phyloP scores from a whole-genome alignment of 2,329 filamentous ascomycete species.

The Ilyonectria sp. region DNA sequence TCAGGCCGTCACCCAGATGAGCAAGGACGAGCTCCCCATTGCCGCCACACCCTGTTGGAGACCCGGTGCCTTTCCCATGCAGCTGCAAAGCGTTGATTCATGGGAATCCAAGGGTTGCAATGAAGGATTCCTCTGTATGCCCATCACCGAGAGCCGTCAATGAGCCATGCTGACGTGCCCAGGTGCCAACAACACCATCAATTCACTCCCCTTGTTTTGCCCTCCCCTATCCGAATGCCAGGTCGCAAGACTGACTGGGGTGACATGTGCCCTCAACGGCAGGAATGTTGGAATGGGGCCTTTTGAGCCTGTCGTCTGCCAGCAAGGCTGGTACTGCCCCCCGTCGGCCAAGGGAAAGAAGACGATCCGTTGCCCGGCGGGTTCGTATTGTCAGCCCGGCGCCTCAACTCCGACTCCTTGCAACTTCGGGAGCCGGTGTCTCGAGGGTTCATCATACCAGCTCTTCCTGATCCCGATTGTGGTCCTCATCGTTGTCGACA shows the following conservation, averaged over 20 bases:
- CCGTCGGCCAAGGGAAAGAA: conserved; percentile 51
- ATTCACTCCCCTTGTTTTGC: conserved; percentile 62
- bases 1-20: conserved; percentile 46
- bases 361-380: conserved; percentile 60
- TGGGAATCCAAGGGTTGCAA: conserved; percentile 58
- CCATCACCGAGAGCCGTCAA: not conserved
- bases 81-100: conserved; percentile 54
- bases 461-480: conserved; percentile 60
- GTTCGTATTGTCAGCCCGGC: conserved; percentile 67
- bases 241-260: conserved; percentile 52
- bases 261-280: conserved; percentile 51
- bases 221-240: conserved; percentile 58
- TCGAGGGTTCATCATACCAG: conserved; percentile 59
- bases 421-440: conserved; percentile 61
- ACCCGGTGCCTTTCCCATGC: conserved; percentile 56
- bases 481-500: conserved; percentile 60
- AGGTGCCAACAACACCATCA: conserved; percentile 63
- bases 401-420: conserved; percentile 64
- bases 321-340: conserved; percentile 65
- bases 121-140: conserved; percentile 61
- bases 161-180: not conserved
- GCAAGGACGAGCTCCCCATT: conserved; percentile 48
- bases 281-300: conserved; percentile 60
- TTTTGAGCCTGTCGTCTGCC: conserved; percentile 68
- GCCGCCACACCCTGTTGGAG: conserved; percentile 59